Base-by-base conservation (phyloP, 805 yeast genomes). In the Candida glaebosa region DNA sequence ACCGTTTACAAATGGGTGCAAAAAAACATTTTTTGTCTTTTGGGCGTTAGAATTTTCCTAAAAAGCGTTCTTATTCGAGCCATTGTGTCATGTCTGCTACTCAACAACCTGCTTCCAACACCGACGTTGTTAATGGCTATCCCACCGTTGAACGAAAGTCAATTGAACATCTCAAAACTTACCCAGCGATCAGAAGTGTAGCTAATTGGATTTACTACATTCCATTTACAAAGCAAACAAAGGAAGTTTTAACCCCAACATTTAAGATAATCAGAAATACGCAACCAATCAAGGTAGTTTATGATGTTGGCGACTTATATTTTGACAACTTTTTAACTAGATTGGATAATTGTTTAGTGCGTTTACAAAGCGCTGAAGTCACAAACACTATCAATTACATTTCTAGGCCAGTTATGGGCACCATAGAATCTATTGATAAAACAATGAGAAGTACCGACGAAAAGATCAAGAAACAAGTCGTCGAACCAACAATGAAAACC, bases 311-410 rank as follows among this genome's bases (percentile, higher is more conserved):
- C 58, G 69, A 66, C 39, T 58, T 66, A 22, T 71, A 82, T 22
- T 60, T 58, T n/a, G 83, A 84, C 49, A 51, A 65, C 22, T 63
- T 77, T n/a, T 75, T 89, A 50, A 58, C 56, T 43, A 56, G 67
- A 26, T 64, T 87, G 33, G 96, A 89, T 52, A 57, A 60, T 44
- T 56, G 63, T 32, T 64, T 78, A 16, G 96, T 96, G 3, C 65
- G 69, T 30, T 61, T 82, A 41, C 78, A 79, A 63, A 74, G 83
- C 2, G 60, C 74, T 24, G 76, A 78, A 38, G 71, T 70, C 56
- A 63, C 67, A 37, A 76, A 72, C 44, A 53, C 81, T 37, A 69
- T 75, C 30, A 70, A 71, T 37, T 67, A 75, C 2, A 56, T 78
- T 18, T 68, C 75, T 42, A 65, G 67, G 39, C 91, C 93, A 20